Percentiles rank a stretch among this genome's conserved stretches.
These are phyloP conservation scores for Amylocarpus encephaloides DNA, from an alignment of 2,329 filamentous ascomycete species.

Conservation along the genomic window DNA sequence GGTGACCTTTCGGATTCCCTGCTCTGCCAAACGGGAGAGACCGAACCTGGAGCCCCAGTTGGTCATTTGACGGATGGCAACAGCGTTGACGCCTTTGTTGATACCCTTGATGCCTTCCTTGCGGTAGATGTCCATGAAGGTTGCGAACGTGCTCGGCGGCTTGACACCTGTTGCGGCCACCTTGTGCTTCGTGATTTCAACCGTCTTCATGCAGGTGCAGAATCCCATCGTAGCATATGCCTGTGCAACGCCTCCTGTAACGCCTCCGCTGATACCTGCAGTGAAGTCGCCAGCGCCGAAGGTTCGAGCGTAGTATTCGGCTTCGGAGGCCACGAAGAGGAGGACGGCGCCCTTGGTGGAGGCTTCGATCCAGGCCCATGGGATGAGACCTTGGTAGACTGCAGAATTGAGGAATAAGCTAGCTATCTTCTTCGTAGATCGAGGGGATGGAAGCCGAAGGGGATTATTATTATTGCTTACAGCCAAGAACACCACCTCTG, in stretches of 20 bases:
- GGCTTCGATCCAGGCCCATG: constrained; percentile 99
- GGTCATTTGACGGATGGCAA: constrained; percentile 97
- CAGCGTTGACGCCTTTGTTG: constrained; percentile 98
- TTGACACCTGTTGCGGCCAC: constrained; percentile 74
- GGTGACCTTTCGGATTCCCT: constrained; percentile 71
- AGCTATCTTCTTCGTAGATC: neutral
- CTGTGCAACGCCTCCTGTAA: constrained; percentile 91
- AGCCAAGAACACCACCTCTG: constrained; percentile 88
- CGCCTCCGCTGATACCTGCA: constrained; percentile 82
- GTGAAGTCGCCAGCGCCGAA: constrained; percentile 82
- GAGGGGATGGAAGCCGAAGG: neutral
- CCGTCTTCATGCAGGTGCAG: constrained; percentile 99
- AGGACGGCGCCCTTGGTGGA: constrained; percentile 99
- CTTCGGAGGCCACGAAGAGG: constrained; percentile 97
- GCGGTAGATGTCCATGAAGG: constrained; percentile 96
- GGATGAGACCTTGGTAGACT: constrained; percentile 99
- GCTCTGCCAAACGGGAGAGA: constrained; percentile 84
- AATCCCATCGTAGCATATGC: constrained; percentile 99
- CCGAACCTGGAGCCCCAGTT: constrained; percentile 99
- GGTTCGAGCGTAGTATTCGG: constrained; percentile 85
- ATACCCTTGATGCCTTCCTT: constrained; percentile 90
- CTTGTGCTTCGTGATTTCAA: constrained; percentile 99
- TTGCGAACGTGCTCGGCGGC: constrained; percentile 84
- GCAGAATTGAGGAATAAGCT: constrained; percentile 11
- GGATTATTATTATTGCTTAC: constrained; percentile 55